Evolutionary conservation across 768 basidiomycete genomes (phyloP), one percentile per base, ranked within the genome.

Genomic region (Dacryopinax primogenitus): DNA sequence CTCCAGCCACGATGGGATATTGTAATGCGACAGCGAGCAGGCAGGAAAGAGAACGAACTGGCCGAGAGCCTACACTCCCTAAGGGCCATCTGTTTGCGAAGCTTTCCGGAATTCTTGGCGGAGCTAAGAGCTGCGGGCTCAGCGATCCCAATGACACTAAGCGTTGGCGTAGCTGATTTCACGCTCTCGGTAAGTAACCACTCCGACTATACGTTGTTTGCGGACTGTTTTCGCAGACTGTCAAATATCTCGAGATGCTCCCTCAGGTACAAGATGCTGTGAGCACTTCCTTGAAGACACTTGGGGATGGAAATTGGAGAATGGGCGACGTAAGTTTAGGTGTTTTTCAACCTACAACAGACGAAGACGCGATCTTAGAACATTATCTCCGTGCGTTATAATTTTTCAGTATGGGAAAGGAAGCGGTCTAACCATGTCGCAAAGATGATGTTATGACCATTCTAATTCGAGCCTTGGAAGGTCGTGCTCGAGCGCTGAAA

Each of bases 261-360:
- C 87, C 88, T 0, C 82, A 85, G 62, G 86, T 91, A 1, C 80
- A 84, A 64, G 79, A 77, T 18, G 88, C 87, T 0, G 87, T 85
- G 11, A 81, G 81, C 0, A 78, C 86, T 0, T 84, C 85, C 0
- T 76, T 92, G 36, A 72, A 83, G 39, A 82, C 84, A 1, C 80
- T 92, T 0, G 90, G 90, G 0, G 90, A 92, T 66, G 90, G 90
- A 11, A 92, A 92, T 68, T 92, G 90, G 90, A 88, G 84, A 74
- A 92, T 92, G 90, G 90, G 90, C 2, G 88, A 89, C 67, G 89
- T 34, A 1, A 67, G 35, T 34, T 18, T 88, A 23, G 58, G 66
- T 79, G 81, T 21, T 2, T 30, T 58, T 11, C 51, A 58, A 21
- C 51, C 51, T 18, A 58, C 26, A 23, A 58, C 86, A 69, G 76